These are phyloP conservation scores for Phytophthora nicotianae DNA, from an alignment of 352 stramenopile species.

Conservation along the genomic window DNA sequence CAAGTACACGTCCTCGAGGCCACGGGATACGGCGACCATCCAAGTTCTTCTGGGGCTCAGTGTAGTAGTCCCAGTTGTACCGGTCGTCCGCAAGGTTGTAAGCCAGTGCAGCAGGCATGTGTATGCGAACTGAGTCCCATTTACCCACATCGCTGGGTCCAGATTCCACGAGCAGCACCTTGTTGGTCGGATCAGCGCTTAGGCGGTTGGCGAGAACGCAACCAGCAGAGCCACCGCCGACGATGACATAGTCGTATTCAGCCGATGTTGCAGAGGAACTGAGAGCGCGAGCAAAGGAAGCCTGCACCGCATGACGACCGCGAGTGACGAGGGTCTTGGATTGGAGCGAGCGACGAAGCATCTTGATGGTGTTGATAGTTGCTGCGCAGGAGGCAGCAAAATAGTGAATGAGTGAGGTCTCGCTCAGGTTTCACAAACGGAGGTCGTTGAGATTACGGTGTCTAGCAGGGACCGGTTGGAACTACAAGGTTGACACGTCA, in stretches of 20 bases:
- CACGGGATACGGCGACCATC: constrained; percentile 73
- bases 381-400: constrained; percentile 7
- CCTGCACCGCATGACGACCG: constrained; percentile 1
- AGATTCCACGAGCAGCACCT: constrained; percentile 90
- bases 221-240: constrained; percentile 89
- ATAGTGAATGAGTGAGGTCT: constrained; percentile 7
- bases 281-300: constrained; percentile 21
- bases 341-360: constrained; percentile 15
- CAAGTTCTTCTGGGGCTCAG: constrained; percentile 76
- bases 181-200: constrained; percentile 73
- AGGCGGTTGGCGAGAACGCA: constrained; percentile 90
- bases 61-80: constrained; percentile 89
- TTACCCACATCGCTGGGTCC: constrained; percentile 71
- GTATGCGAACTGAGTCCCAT: constrained; percentile 85
- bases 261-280: constrained; percentile 23
- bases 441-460: neutral
- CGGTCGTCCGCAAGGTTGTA: constrained; percentile 79
- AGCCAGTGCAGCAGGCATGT: constrained; percentile 81
- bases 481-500: constrained; percentile 9
- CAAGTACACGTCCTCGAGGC: constrained; percentile 81
- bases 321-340: constrained; percentile 2
- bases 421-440: neutral
- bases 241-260: constrained; percentile 91
- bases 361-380: constrained; percentile 3
- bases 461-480: neutral